Percentiles rank a stretch among this genome's conserved stretches.
These are phyloP conservation scores for Tilletia setariae DNA, from an alignment of 1,284 basidiomycete species.

Conservation along the genomic window DNA sequence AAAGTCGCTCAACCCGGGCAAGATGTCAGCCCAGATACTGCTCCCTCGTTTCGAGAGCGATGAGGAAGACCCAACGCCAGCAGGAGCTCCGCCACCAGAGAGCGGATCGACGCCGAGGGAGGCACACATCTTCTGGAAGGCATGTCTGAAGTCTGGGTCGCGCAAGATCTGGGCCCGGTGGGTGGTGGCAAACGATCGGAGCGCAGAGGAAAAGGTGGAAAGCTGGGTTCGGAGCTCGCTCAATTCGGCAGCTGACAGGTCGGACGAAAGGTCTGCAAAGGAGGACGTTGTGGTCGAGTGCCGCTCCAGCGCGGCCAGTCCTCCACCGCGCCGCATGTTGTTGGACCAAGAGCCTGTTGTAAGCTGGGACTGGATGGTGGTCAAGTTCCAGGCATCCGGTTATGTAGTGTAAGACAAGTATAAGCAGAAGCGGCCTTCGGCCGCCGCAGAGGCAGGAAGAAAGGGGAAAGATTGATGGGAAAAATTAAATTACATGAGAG, in stretches of 20 bases:
- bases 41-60: constrained; percentile 57
- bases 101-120: constrained; percentile 93
- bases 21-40: constrained; percentile 77
- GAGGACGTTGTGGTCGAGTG: constrained; percentile 57
- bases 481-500: too few relatives aligned
- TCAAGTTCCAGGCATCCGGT: too few relatives aligned
- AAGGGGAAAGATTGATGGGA: too few relatives aligned
- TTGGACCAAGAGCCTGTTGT: too few relatives aligned
- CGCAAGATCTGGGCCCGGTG: constrained; percentile 79
- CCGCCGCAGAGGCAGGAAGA: too few relatives aligned
- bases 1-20: constrained; percentile 79
- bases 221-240: constrained; percentile 77
- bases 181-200: constrained; percentile 74
- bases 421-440: too few relatives aligned
- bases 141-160: constrained; percentile 83
- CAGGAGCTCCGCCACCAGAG: neutral
- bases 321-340: constrained; percentile 59
- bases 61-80: constrained; percentile 21
- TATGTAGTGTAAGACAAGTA: too few relatives aligned
- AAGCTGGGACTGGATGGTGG: too few relatives aligned
- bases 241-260: constrained; percentile 73
- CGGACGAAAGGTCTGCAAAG: constrained; percentile 74
- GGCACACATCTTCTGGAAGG: constrained; percentile 93
- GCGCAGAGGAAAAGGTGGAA: constrained; percentile 73
- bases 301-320: constrained; percentile 59